phyloP scores from a whole-genome alignment of 2,329 filamentous ascomycete genomes.

The Ascochyta viciae-villosae region DNA sequence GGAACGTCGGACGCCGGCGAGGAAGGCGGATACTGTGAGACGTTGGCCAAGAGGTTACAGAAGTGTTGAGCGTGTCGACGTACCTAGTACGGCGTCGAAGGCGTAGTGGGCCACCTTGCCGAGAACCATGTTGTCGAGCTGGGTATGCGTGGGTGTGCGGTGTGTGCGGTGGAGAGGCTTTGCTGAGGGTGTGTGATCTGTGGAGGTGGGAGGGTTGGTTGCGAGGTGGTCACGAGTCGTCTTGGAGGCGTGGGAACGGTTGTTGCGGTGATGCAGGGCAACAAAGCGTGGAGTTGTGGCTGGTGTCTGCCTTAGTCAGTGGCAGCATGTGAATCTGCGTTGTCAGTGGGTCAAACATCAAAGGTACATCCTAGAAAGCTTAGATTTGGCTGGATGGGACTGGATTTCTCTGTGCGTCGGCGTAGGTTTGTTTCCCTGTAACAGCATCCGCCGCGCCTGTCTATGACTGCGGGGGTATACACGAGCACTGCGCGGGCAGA shows the following conservation, averaged over 20 bases:
- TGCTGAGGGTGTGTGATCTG: too few species aligned
- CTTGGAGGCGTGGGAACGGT: constrained; percentile 16
- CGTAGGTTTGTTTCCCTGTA: neutral
- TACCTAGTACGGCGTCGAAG: constrained; percentile 92
- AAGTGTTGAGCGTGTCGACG: constrained; percentile 46
- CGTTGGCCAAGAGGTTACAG: constrained; percentile 20
- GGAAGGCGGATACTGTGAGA: constrained; percentile 82
- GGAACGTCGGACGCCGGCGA: constrained; percentile 96
- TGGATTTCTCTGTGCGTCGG: neutral
- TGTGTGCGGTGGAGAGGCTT: neutral
- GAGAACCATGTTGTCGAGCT: constrained; percentile 52
- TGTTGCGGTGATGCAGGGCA: constrained; percentile 26
- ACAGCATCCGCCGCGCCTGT: neutral
- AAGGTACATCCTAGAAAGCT: constrained; percentile 4
- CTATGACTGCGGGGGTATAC: neutral
- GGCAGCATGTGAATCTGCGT: constrained; percentile 29
- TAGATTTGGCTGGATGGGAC: neutral
- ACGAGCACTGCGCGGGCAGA: neutral
- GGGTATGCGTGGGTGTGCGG: neutral
- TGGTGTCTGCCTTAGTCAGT: constrained; percentile 29
- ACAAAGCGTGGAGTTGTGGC: constrained; percentile 28
- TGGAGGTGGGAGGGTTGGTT: neutral
- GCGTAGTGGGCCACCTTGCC: constrained; percentile 93
- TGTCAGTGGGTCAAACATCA: constrained; percentile 23
- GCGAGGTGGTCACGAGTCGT: neutral